Base-by-base conservation (phyloP, 192 early-diverging fungal genomes). In the Coemansia sp. region DNA sequence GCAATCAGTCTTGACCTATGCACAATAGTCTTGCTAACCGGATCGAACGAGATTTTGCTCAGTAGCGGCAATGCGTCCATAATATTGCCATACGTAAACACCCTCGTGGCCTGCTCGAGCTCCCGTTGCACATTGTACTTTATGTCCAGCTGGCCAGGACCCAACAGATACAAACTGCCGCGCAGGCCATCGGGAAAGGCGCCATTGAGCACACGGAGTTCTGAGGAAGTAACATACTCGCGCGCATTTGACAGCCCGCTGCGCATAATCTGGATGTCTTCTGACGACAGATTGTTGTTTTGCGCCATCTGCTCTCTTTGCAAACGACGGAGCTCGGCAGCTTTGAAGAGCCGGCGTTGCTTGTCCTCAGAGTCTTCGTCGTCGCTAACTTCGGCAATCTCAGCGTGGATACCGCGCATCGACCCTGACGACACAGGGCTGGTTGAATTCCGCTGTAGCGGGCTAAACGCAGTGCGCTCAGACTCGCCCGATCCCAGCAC, bases 21-120 rank as follows among this genome's bases (percentile, higher is more conserved):
- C 31, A 62, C 80, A 59, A 92, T 80, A 10, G 65, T 77, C 60
- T 85, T 85, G 51, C 51, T 73, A n/a, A 60, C 58, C 14, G 85
- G 85, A 26, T 87, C 84, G 50, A 92, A 84, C 43, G 82, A 77
- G 74, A 92, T 85, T 59, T 86, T 84, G 57, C 85, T 89, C 47
- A 92, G 83, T 12, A 90, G 74, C 22, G 90, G 90, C 62, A 89
- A 74, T 47, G 86, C 84, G 64, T 92, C 90, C 77, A 92, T 86
- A 77, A 87, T 85, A 63, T 90, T 87, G 11, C 85, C 88, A 57
- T 88, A 90, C 3, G 76, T 72, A 57, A 87, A 92, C 19, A 75
- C 82, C 7, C 82, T 82, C n/a, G 89, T 90, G 7, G 83, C 88
- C 59, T 84, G 87, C 77, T 90, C 85, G 9, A 83, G 71, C 41